A percentile compares a stretch with the other conserved stretches of the same genome.
phyloP scores from a whole-genome alignment of 768 basidiomycete species.

The Auricularia auricula-judae region DNA sequence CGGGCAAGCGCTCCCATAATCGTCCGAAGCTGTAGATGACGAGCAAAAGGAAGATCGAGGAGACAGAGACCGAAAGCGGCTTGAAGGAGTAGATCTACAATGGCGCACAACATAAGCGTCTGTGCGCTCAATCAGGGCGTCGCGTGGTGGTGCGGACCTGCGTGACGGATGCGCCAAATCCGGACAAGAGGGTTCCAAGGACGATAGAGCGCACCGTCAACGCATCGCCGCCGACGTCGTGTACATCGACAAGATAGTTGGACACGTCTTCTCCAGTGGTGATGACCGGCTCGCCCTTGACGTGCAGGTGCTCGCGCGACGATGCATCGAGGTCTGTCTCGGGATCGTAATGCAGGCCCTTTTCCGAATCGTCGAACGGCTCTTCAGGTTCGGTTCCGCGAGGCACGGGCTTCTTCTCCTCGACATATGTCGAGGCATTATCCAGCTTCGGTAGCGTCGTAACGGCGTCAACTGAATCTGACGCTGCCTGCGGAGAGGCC shows the following conservation, averaged over 20 bases:
- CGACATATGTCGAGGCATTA: too few species aligned
- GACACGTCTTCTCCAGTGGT: slow-evolving; percentile 12
- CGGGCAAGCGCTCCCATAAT: slow-evolving; percentile 28
- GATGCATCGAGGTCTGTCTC: neutral
- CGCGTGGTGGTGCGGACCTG: slow-evolving; percentile 28
- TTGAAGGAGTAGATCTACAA: slow-evolving; percentile 49
- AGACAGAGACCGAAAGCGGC: slow-evolving; percentile 39
- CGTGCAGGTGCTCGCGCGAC: neutral
- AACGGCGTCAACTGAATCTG: too few species aligned
- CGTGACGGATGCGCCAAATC: slow-evolving; percentile 44
- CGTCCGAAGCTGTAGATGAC: slow-evolving; percentile 40
- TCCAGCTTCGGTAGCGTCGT: too few species aligned
- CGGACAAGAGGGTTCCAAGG: slow-evolving; percentile 46
- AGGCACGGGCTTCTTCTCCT: too few species aligned
- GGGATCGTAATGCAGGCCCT: neutral
- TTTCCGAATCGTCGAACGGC: neutral
- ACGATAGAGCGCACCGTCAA: slow-evolving; percentile 45
- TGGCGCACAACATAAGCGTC: neutral
- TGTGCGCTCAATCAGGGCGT: neutral
- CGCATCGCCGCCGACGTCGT: slow-evolving; percentile 47
- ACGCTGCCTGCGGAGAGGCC: too few species aligned
- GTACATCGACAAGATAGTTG: slow-evolving; percentile 38
- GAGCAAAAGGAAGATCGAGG: slow-evolving; percentile 46
- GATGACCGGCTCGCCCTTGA: slow-evolving; percentile 10
- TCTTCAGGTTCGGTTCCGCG: too few species aligned